These are phyloP conservation scores for Ustilago crameri DNA, from an alignment of 1,284 basidiomycete genomes.

Conservation along the genomic window DNA sequence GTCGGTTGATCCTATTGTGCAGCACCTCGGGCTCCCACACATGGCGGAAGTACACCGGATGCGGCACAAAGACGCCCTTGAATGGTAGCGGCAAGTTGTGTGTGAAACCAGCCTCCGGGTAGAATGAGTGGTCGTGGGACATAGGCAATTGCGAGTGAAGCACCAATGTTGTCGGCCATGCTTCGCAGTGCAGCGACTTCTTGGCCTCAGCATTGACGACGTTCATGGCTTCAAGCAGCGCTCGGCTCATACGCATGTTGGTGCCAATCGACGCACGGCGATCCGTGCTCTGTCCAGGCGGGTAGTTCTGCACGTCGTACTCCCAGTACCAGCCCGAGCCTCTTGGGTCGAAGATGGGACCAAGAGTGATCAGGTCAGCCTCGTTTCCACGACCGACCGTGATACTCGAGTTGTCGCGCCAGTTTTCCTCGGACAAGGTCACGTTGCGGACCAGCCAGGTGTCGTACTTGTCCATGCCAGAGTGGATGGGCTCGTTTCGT, in stretches of 20 bases:
- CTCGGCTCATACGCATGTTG: constrained; percentile 67
- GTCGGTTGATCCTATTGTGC: constrained; percentile 63
- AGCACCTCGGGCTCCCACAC: constrained; percentile 66
- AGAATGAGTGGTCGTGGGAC: constrained; percentile 65
- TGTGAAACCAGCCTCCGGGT: constrained; percentile 66
- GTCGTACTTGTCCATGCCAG: constrained; percentile 68
- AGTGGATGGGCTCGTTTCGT: constrained; percentile 63
- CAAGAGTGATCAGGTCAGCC: constrained; percentile 67
- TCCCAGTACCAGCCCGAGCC: constrained; percentile 68
- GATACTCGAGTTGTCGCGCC: constrained; percentile 55
- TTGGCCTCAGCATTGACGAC: constrained; percentile 68
- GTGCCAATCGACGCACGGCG: constrained; percentile 67
- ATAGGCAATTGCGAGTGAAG: constrained; percentile 66
- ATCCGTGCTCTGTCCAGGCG: constrained; percentile 60
- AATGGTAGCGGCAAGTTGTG: constrained; percentile 66
- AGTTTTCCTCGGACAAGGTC: constrained; percentile 61
- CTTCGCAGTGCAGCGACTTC: constrained; percentile 67
- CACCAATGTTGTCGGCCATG: constrained; percentile 67
- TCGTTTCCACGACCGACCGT: constrained; percentile 59
- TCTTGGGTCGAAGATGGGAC: constrained; percentile 68
- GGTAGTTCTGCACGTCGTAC: constrained; percentile 68
- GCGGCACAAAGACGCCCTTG: constrained; percentile 67
- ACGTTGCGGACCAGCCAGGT: constrained; percentile 66
- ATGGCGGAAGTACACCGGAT: constrained; percentile 68
- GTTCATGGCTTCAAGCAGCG: constrained; percentile 67